A percentile compares a stretch with the other conserved stretches of the same genome.
Evolutionary conservation across 768 basidiomycete genomes (phyloP).

Genomic region (Suillus lakei): DNA sequence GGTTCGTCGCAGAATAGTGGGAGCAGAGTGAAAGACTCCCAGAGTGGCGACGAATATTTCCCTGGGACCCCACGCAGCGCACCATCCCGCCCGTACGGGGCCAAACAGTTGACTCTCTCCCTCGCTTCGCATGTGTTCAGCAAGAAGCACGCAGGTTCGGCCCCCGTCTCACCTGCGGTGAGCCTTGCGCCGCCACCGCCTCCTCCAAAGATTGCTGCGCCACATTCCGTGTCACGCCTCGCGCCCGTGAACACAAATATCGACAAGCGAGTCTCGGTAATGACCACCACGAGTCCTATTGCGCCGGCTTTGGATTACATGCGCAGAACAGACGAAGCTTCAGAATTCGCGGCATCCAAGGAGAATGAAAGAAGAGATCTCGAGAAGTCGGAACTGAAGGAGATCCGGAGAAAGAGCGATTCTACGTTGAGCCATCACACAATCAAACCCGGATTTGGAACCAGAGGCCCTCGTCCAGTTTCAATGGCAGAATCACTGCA

Average conservation of each 20-base stretch:
- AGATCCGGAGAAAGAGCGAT: conserved; percentile 82
- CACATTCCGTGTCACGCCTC: conserved; percentile 30
- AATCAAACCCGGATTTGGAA: conserved; percentile 57
- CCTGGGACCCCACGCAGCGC: conserved; percentile 15
- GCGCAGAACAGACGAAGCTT: conserved; percentile 42
- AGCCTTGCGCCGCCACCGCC: conserved; percentile 37
- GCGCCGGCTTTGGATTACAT: conserved; percentile 63
- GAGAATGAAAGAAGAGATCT: conserved; percentile 35
- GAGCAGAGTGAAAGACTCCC: conserved; percentile 22
- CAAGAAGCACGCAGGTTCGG: conserved; percentile 35
- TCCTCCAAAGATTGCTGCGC: conserved; percentile 39
- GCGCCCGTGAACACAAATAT: conserved; percentile 24
- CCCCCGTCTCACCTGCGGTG: conserved; percentile 37
- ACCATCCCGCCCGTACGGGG: conserved; percentile 28
- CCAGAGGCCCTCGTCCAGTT: conserved; percentile 68
- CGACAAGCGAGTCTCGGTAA: conserved; percentile 53
- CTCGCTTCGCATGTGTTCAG: conserved; percentile 55
- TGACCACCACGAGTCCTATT: conserved; percentile 58
- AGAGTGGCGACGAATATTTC: conserved; percentile 20
- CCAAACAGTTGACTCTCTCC: conserved; percentile 43
- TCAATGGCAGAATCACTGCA: conserved; percentile 81
- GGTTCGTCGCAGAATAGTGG: conserved; percentile 21
- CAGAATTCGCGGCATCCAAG: conserved; percentile 23
- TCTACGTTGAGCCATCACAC: conserved; percentile 81
- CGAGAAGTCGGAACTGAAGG: conserved; percentile 54